These are phyloP conservation scores for Thinopyrum elongatum DNA, from an alignment of 176 grass and related monocot species.

Conservation along the genomic window DNA sequence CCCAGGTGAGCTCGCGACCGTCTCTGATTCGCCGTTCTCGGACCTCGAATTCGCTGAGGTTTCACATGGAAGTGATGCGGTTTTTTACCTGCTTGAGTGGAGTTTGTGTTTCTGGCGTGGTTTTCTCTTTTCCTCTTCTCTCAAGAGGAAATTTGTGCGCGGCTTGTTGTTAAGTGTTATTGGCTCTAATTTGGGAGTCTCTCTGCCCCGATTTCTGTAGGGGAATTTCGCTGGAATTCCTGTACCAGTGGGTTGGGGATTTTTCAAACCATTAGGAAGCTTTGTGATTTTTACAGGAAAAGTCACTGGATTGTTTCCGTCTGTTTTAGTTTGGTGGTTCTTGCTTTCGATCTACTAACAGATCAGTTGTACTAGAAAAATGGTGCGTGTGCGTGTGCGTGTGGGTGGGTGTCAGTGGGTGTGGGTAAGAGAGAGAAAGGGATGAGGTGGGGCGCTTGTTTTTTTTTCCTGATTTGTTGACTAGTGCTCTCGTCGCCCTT, in stretches of 20 bases:
- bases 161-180: not conserved
- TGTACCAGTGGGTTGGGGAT: not conserved
- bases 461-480: conserved; percentile 23
- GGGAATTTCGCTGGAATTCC: not conserved
- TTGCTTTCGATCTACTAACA: conserved; percentile 33
- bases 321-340: not conserved
- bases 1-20: conserved; percentile 54
- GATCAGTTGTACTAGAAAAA: conserved; percentile 21
- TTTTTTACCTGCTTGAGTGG: not conserved
- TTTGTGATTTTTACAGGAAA: conserved; percentile 11
- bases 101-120: not conserved
- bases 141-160: not conserved
- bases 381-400: not conserved
- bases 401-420: not conserved
- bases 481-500: not conserved
- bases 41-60: not conserved
- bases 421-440: not conserved
- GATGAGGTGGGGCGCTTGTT: not conserved
- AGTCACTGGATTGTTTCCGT: not conserved
- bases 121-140: not conserved
- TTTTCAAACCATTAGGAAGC: not conserved
- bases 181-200: not conserved
- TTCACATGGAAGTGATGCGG: not conserved
- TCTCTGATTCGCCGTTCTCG: not conserved
- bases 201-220: not conserved